phyloP scores from a whole-genome alignment of 2,329 filamentous ascomycete genomes.

The Aureobasidium sp. region DNA sequence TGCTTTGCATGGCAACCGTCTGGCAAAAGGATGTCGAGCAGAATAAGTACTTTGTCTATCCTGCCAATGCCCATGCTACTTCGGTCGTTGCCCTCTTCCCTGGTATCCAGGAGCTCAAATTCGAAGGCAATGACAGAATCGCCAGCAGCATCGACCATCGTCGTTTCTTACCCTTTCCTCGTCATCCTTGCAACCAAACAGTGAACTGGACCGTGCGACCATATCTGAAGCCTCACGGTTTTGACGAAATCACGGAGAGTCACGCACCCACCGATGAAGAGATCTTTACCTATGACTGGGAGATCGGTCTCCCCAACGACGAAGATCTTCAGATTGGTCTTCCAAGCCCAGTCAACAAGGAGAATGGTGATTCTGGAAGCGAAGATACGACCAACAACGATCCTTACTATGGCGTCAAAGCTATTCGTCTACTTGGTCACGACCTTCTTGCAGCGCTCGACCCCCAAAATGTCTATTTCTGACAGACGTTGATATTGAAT shows the following conservation, averaged over 20 bases:
- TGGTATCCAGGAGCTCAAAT: constrained; percentile 32
- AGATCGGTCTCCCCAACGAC: constrained; percentile 3
- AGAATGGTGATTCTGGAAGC: constrained; percentile 14
- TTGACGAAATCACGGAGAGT: constrained; percentile 25
- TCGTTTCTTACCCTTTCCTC: constrained; percentile 35
- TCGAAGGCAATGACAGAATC: constrained; percentile 39
- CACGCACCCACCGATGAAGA: constrained; percentile 14
- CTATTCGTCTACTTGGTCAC: constrained; percentile 16
- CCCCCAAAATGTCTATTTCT: constrained; percentile 16
- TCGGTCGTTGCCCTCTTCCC: constrained; percentile 32
- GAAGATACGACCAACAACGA: constrained; percentile 17
- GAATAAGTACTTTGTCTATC: neutral
- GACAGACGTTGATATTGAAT: neutral
- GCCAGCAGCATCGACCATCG: constrained; percentile 34
- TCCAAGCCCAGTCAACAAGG: constrained; percentile 12
- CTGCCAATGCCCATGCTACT: constrained; percentile 11
- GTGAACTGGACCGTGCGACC: constrained; percentile 34
- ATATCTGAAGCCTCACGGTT: constrained; percentile 27
- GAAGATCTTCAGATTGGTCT: constrained; percentile 14
- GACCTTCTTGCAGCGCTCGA: constrained; percentile 18
- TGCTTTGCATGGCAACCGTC: constrained; percentile 31
- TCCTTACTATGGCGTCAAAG: constrained; percentile 9
- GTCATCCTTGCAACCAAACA: constrained; percentile 30
- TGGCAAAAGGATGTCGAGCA: constrained; percentile 28
- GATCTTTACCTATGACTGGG: neutral